phyloP scores from a whole-genome alignment of 257 asterid genomes.

The Capsicum baccatum region DNA sequence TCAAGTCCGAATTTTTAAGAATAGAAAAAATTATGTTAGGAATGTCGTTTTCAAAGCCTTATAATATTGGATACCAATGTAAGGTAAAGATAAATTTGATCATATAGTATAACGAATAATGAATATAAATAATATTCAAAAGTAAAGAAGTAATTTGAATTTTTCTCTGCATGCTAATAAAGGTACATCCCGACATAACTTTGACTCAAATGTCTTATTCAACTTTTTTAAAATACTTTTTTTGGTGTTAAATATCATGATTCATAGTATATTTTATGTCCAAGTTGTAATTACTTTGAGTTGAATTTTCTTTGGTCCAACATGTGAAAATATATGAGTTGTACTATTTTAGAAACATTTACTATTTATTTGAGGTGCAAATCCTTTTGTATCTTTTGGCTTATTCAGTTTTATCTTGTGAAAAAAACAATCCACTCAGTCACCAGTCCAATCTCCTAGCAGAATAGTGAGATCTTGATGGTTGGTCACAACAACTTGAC shows the following conservation, averaged over 20 bases:
- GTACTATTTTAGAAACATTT: not conserved
- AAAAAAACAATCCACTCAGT: constrained; percentile 34
- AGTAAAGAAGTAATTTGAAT: no score
- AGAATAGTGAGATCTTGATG: constrained; percentile 29
- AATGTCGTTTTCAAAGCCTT: no score
- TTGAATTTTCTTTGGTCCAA: constrained; percentile 2
- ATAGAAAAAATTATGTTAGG: no score
- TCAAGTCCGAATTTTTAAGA: no score
- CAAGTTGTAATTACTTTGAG: not conserved
- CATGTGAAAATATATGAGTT: not conserved
- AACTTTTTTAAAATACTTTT: no score
- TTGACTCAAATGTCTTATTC: not conserved
- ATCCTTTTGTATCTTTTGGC: not conserved
- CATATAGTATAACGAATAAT: no score
- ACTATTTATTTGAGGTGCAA: not conserved
- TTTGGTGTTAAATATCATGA: not conserved
- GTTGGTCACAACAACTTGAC: not conserved
- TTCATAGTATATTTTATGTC: not conserved
- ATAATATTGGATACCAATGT: no score
- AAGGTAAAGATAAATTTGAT: no score
- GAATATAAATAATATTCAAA: no score
- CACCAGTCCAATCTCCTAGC: constrained; percentile 33
- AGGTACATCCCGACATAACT: not conserved
- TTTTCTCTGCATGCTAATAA: no score
- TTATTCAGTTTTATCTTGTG: constrained; percentile 7